phyloP scores from a whole-genome alignment of 1,139 yeast genomes.

The Yamadazyma sp. region DNA sequence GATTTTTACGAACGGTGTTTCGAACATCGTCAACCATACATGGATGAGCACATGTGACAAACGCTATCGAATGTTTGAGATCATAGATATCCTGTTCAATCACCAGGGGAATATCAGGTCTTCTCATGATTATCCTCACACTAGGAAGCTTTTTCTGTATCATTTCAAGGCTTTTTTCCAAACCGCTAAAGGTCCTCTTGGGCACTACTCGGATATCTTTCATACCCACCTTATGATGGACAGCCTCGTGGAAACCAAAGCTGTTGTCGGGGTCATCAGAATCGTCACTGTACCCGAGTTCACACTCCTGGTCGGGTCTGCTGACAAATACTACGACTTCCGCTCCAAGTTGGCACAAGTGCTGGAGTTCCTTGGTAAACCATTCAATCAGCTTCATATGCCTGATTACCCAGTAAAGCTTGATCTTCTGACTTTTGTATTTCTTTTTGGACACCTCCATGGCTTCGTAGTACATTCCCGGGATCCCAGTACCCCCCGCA shows the following conservation, averaged over 20 bases:
- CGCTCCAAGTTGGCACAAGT: too few species aligned
- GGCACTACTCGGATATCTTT: background rate
- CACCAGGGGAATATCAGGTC: conserved; percentile 43
- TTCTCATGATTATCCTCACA: conserved; percentile 33
- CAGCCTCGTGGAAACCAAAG: conserved; percentile 1
- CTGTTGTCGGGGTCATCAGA: background rate
- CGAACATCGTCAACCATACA: conserved; percentile 41
- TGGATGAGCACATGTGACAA: conserved; percentile 44
- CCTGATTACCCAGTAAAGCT: conserved; percentile 38
- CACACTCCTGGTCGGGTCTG: too few species aligned
- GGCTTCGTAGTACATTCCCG: conserved; percentile 45
- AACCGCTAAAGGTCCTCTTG: too few species aligned
- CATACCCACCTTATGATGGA: conserved; percentile 1
- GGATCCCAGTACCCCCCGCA: conserved; percentile 76
- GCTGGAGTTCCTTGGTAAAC: conserved; percentile 51
- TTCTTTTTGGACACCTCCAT: conserved; percentile 20
- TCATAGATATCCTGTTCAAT: conserved; percentile 33
- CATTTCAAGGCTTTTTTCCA: conserved; percentile 18
- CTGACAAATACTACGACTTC: too few species aligned
- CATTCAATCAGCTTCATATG: conserved; percentile 48
- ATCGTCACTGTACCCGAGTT: too few species aligned
- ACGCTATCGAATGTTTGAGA: conserved; percentile 32
- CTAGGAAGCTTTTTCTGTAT: conserved; percentile 20
- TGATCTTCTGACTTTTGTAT: conserved; percentile 17
- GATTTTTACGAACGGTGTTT: conserved; percentile 28